A percentile compares a stretch with the other conserved stretches of the same genome.
Conservation (phyloP, 176 grass and related monocot genomes). For the Dendrocalamus sinicus region DNA sequence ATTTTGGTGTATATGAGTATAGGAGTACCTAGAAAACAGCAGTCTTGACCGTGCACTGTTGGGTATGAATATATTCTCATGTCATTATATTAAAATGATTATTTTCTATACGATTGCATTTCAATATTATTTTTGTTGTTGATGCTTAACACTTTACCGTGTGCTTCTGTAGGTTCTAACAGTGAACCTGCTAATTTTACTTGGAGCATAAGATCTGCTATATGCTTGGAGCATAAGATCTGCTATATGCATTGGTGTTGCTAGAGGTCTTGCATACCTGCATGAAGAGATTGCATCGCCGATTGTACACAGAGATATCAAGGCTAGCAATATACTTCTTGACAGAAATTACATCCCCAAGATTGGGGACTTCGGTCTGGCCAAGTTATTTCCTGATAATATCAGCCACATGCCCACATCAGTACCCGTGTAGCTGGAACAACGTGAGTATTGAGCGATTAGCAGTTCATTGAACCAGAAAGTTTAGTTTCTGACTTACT, state of each 20-base stretch:
- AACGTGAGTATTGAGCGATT: conserved; percentile 60
- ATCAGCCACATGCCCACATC: conserved; percentile 68
- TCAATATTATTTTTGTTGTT: background rate
- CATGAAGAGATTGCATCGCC: conserved; percentile 79
- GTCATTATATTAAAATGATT: background rate
- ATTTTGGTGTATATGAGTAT: conserved; percentile 70
- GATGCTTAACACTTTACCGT: conserved; percentile 23
- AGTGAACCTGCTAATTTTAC: conserved; percentile 71
- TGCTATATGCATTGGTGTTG: conserved; percentile 70
- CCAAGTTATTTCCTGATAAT: conserved; percentile 96
- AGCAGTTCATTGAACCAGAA: background rate
- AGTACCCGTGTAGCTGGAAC: conserved; percentile 95
- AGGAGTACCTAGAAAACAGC: conserved; percentile 72
- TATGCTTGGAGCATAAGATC: conserved; percentile 89
- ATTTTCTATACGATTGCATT: background rate
- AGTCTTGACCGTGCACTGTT: conserved; percentile 83
- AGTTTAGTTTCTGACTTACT: background rate
- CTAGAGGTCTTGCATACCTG: conserved; percentile 72
- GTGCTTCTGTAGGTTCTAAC: conserved; percentile 57
- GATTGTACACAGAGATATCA: conserved; percentile 95
- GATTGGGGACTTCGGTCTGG: conserved; percentile 95
- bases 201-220: conserved; percentile 76
- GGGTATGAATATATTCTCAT: conserved; percentile 51
- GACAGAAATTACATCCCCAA: conserved; percentile 69
- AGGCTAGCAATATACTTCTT: conserved; percentile 94